phyloP scores from a whole-genome alignment of 2,329 filamentous ascomycete species.

The Aspergillus sergii region DNA sequence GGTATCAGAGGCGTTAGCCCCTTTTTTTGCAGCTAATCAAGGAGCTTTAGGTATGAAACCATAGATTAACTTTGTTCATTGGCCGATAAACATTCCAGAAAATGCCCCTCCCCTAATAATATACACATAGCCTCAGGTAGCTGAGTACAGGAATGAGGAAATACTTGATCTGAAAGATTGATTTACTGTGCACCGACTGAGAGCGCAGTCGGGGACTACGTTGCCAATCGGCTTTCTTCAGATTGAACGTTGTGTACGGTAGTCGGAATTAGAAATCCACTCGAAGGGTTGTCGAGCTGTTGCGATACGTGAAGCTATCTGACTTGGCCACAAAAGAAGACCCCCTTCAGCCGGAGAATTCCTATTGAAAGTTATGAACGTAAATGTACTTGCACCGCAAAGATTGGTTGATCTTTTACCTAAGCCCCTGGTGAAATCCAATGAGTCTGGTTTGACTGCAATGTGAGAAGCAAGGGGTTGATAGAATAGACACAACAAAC shows the following conservation, averaged over 20 bases:
- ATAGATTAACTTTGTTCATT: background rate
- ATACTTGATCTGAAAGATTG: background rate
- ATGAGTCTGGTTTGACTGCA: background rate
- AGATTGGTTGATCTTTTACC: background rate
- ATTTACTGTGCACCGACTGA: background rate
- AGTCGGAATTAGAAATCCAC: background rate
- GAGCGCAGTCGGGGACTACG: background rate
- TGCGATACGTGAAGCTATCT: background rate
- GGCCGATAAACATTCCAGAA: background rate
- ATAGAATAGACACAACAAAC: background rate
- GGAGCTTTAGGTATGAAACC: background rate
- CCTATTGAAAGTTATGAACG: too few relatives aligned
- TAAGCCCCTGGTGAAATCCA: background rate
- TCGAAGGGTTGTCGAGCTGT: background rate
- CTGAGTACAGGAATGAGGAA: background rate
- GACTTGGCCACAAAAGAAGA: background rate
- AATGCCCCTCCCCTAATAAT: background rate
- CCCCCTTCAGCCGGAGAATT: too few relatives aligned
- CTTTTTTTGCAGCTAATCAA: background rate
- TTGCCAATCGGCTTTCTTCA: background rate
- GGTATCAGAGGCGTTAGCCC: too few relatives aligned
- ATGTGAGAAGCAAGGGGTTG: background rate
- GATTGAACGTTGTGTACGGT: background rate
- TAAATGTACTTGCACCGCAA: background rate
- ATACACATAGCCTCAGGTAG: background rate